These are phyloP conservation scores for Tricholomella constricta DNA, from an alignment of 768 basidiomycete species.

Conservation along the genomic window DNA sequence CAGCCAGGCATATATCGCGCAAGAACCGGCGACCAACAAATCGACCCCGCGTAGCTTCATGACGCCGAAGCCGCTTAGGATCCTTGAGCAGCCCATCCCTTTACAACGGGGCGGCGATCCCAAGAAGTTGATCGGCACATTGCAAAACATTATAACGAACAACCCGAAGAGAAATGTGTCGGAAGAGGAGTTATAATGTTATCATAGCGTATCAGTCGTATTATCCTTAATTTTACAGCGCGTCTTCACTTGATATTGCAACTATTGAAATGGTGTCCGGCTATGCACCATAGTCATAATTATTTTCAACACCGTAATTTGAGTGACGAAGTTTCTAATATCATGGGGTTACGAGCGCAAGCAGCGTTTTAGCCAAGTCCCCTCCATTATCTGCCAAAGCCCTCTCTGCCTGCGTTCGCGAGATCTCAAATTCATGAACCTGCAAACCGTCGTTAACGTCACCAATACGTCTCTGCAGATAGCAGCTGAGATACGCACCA, in stretches of 20 bases:
- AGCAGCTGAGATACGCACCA: constrained; percentile 42
- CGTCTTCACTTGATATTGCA: no score
- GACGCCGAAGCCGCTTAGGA: not conserved
- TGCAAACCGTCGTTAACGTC: constrained; percentile 19
- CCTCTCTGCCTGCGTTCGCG: constrained; percentile 60
- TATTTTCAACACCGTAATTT: no score
- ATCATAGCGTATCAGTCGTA: not conserved
- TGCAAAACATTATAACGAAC: no score
- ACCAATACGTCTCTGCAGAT: no score
- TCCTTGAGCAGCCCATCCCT: no score
- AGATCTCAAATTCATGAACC: constrained; percentile 68
- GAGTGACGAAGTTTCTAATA: not conserved
- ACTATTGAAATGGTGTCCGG: not conserved
- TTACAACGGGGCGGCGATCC: no score
- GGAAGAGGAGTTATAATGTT: not conserved
- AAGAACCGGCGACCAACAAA: not conserved
- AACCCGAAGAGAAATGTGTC: not conserved
- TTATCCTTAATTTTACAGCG: not conserved
- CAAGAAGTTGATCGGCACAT: no score
- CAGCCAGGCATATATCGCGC: constrained; percentile 45
- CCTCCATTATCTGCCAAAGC: constrained; percentile 53
- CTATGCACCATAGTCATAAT: no score
- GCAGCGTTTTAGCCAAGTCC: constrained; percentile 53
- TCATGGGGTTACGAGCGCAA: constrained; percentile 35
- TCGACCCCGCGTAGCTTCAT: not conserved